Evolutionary conservation across 345 rosid genomes (phyloP).

Genomic region (Euclidium syriacum): DNA sequence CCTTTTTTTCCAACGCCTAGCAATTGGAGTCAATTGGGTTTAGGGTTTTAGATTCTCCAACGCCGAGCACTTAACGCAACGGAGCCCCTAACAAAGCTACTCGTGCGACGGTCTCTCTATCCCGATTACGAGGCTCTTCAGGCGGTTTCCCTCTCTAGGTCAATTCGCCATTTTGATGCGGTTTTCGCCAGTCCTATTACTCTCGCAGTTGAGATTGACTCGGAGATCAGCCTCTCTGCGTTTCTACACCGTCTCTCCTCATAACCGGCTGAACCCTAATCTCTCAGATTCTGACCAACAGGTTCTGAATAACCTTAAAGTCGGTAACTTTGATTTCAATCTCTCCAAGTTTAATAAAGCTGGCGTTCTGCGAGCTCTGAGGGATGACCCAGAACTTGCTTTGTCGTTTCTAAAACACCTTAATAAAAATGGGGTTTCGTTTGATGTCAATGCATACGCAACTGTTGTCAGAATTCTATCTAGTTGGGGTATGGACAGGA

Average conservation of each 20-base stretch:
- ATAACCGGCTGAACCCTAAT: slow-evolving; percentile 16
- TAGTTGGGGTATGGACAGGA: slow-evolving; percentile 35
- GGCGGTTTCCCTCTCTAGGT: background rate
- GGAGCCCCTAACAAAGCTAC: no score
- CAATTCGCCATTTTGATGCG: slow-evolving; percentile 26
- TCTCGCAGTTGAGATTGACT: slow-evolving; percentile 14
- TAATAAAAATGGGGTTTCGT: slow-evolving; percentile 33
- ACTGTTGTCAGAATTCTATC: slow-evolving; percentile 40
- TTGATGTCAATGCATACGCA: slow-evolving; percentile 43
- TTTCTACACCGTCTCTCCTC: slow-evolving; percentile 23
- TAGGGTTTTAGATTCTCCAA: no score
- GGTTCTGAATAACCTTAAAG: background rate
- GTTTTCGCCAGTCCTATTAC: slow-evolving; percentile 3
- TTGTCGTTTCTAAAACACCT: slow-evolving; percentile 38
- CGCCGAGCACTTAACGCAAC: no score
- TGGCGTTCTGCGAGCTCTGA: slow-evolving; percentile 33
- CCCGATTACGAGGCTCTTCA: no score
- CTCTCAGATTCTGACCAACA: slow-evolving; percentile 20
- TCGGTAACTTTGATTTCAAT: background rate
- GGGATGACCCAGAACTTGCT: slow-evolving; percentile 45
- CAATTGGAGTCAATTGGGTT: no score
- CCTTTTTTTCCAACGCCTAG: no score
- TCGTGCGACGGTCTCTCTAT: no score
- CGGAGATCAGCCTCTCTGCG: slow-evolving; percentile 14
- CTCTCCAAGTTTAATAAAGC: slow-evolving; percentile 22